phyloP scores from a whole-genome alignment of 75 land plant species.

The Gnetum montanum region DNA sequence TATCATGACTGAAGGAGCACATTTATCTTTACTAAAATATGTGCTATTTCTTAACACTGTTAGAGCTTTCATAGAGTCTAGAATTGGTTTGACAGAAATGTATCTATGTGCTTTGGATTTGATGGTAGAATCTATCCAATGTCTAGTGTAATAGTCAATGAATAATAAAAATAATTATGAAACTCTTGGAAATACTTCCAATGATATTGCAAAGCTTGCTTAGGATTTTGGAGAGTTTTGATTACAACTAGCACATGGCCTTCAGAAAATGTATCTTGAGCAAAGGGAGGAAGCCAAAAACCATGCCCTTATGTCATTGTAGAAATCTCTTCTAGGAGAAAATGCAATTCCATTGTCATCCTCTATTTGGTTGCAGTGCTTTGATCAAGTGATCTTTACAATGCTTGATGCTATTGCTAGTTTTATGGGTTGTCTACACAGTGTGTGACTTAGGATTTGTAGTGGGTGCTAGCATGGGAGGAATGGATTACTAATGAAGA shows the following conservation, averaged over 20 bases:
- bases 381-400: conserved; percentile 36
- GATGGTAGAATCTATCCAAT: conserved; percentile 33
- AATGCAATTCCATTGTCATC: conserved; percentile 25
- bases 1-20: conserved; percentile 68
- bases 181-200: no score
- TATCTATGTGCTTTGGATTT: conserved; percentile 34
- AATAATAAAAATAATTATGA: no score
- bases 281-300: conserved; percentile 48
- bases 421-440: no score
- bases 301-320: conserved; percentile 30
- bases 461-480: no score
- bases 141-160: conserved; percentile 25
- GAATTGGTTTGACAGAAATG: conserved; percentile 30
- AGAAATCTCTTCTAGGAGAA: conserved; percentile 29
- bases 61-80: conserved; percentile 38
- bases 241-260: conserved; percentile 28
- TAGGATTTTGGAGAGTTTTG: conserved; percentile 47
- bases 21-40: conserved; percentile 55
- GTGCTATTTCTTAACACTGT: conserved; percentile 63
- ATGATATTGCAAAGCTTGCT: conserved; percentile 2
- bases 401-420: conserved; percentile 25
- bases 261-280: conserved; percentile 29
- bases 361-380: conserved; percentile 29
- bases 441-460: no score
- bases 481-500: no score